Conservation (phyloP, 257 asterid species). For the Solanum bukasovii region DNA sequence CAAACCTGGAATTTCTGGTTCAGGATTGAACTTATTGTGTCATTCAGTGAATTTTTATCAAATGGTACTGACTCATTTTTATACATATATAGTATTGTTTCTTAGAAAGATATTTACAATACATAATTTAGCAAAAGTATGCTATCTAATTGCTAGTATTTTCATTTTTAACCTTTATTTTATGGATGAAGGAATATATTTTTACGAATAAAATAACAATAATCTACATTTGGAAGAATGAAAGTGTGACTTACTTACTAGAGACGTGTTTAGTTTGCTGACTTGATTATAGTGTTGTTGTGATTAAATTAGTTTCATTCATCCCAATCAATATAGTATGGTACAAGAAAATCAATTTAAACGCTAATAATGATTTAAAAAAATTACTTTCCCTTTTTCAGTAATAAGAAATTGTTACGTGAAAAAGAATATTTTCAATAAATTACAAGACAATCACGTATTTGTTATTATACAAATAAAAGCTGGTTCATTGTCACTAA, state of each 20-base stretch:
- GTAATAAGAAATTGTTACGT: neutral
- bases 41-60: neutral
- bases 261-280: neutral
- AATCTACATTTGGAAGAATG: neutral
- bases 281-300: neutral
- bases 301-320: neutral
- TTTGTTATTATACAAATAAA: neutral
- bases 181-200: neutral
- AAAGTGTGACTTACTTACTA: neutral
- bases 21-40: neutral
- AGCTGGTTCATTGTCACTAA: neutral
- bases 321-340: neutral
- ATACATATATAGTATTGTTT: neutral
- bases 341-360: neutral
- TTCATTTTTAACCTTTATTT: neutral
- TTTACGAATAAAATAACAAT: neutral
- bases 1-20: neutral
- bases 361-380: neutral
- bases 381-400: neutral
- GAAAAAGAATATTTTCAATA: neutral
- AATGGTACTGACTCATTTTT: neutral
- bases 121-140: neutral
- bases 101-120: neutral
- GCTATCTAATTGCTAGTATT: neutral
- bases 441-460: neutral